Conservation (phyloP, 1,284 basidiomycete species). For the Ustilago shanxiensis region DNA sequence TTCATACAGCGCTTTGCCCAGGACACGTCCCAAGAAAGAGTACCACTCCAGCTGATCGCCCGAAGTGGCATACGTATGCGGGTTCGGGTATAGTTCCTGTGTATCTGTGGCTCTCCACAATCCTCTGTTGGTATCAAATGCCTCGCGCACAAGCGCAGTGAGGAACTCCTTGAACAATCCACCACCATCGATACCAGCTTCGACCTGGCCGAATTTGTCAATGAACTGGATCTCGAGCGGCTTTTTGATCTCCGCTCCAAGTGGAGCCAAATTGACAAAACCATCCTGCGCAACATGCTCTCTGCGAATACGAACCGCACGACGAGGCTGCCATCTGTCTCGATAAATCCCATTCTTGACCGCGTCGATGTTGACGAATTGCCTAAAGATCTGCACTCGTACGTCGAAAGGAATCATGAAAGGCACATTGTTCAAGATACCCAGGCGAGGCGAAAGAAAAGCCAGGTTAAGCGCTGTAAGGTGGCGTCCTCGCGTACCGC, state of each 20-base stretch:
- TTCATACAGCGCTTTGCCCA: conserved; percentile 96
- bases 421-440: conserved; percentile 93
- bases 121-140: conserved; percentile 92
- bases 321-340: conserved; percentile 25
- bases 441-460: conserved; percentile 83
- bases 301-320: conserved; percentile 78
- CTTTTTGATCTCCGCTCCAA: conserved; percentile 81
- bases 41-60: conserved; percentile 79
- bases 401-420: conserved; percentile 95
- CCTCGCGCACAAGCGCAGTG: conserved; percentile 82
- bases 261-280: conserved; percentile 77
- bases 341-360: conserved; percentile 42
- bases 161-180: conserved; percentile 99
- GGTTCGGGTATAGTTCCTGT: conserved; percentile 94
- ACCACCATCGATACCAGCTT: conserved; percentile 94
- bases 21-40: conserved; percentile 89
- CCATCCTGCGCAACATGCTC: conserved; percentile 87
- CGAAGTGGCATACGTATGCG: conserved; percentile 73
- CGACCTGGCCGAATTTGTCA: conserved; percentile 86
- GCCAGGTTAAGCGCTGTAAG: conserved; percentile 77
- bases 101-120: conserved; percentile 90
- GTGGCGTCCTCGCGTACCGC: conserved; percentile 32
- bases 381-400: conserved; percentile 84
- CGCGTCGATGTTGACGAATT: conserved; percentile 57
- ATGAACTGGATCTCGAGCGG: conserved; percentile 89